Conservation (phyloP, 768 basidiomycete genomes). For the Exidia glandulosa region DNA sequence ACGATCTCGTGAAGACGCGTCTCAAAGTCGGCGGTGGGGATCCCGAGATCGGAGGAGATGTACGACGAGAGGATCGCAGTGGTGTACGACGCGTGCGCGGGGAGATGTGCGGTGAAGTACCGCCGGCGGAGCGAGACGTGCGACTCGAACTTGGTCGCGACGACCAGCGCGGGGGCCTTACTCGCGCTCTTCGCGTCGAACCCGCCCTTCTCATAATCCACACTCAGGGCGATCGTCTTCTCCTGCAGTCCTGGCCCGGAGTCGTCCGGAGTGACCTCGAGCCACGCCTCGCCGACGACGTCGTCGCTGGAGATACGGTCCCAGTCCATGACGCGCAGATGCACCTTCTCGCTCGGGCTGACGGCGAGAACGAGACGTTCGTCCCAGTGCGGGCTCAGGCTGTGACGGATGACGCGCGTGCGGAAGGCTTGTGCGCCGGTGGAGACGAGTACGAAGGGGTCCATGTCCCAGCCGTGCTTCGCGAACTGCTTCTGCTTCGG, state of each 20-base stretch:
- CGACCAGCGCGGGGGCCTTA: not conserved
- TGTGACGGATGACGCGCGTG: constrained; percentile 4
- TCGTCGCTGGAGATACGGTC: not conserved
- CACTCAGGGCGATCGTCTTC: not conserved
- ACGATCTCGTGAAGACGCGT: no score
- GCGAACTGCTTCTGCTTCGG: not conserved
- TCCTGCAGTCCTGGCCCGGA: not conserved
- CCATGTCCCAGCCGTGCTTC: constrained; percentile 2
- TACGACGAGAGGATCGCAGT: no score
- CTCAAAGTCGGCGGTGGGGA: no score
- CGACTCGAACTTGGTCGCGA: not conserved
- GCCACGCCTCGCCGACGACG: not conserved
- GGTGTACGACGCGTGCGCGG: no score
- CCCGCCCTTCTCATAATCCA: not conserved
- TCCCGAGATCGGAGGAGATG: no score
- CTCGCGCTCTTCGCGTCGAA: not conserved
- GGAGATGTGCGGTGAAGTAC: not conserved
- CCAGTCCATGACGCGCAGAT: constrained; percentile 2
- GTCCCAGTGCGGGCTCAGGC: constrained; percentile 1
- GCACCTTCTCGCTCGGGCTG: not conserved
- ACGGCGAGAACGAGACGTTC: constrained; percentile 1
- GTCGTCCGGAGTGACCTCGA: not conserved
- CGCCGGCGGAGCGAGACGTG: constrained; percentile 2
- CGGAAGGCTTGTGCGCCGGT: not conserved
- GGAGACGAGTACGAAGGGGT: constrained; percentile 2